These are phyloP conservation scores for Ceratocystis cacaofunesta DNA, from an alignment of 2,329 filamentous ascomycete genomes.

Conservation along the genomic window DNA sequence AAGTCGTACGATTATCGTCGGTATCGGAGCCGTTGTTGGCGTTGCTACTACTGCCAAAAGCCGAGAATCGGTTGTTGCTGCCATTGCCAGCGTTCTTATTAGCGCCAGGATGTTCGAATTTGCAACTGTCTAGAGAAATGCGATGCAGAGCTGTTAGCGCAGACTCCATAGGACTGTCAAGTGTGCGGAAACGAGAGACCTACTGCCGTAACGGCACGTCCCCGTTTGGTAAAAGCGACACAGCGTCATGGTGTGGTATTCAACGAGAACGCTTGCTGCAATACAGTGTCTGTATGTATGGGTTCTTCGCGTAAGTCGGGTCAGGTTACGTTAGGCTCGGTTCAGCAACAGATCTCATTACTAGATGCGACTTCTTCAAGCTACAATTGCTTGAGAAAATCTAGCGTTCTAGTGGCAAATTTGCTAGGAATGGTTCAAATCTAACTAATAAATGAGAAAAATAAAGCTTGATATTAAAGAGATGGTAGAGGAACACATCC, in stretches of 20 bases:
- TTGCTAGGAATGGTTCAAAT: neutral
- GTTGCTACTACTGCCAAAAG: slow-evolving; percentile 17
- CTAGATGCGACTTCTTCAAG: neutral
- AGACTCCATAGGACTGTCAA: neutral
- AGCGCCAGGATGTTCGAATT: slow-evolving; percentile 38
- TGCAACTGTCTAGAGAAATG: slow-evolving; percentile 32
- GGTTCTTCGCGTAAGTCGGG: neutral
- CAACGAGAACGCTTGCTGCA: neutral
- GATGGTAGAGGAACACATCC: neutral
- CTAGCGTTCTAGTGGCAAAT: neutral
- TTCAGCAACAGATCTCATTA: neutral
- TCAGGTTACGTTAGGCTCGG: neutral
- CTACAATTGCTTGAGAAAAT: neutral
- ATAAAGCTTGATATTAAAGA: neutral
- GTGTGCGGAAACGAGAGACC: slow-evolving; percentile 19
- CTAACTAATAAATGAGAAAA: neutral
- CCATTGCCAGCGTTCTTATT: slow-evolving; percentile 22
- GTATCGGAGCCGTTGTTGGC: slow-evolving; percentile 6
- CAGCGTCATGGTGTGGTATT: slow-evolving; percentile 9
- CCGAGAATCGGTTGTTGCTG: slow-evolving; percentile 11
- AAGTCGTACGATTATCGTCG: slow-evolving; percentile 2
- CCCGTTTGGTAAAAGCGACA: slow-evolving; percentile 23
- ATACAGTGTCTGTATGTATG: neutral
- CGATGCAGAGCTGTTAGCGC: neutral
- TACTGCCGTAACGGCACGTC: slow-evolving; percentile 38